Percentiles rank a stretch among this genome's conserved stretches.
Evolutionary conservation across 2,329 filamentous ascomycete genomes (phyloP).

Genomic region (Trichophyton benhamiae): DNA sequence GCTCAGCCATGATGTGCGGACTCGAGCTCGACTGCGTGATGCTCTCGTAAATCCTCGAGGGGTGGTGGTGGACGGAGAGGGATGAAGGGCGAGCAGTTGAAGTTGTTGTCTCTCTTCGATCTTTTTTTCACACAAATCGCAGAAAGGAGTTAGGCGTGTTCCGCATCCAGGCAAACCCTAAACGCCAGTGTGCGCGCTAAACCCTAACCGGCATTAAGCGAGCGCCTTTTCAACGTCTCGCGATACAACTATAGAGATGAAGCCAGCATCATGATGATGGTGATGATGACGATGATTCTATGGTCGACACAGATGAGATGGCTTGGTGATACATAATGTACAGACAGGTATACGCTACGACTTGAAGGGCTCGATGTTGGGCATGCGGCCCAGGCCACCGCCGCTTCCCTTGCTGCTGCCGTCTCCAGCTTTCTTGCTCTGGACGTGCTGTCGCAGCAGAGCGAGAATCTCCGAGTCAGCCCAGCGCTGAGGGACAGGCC

Average conservation of each 20-base stretch:
- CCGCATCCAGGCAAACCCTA: slow-evolving; percentile 29
- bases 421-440: slow-evolving; percentile 47
- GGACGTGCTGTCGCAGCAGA: slow-evolving; percentile 70
- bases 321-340: slow-evolving; percentile 2
- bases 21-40: slow-evolving; percentile 24
- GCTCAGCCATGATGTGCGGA: slow-evolving; percentile 61
- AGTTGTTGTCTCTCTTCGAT: neutral
- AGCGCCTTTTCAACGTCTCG: neutral
- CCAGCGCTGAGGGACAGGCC: slow-evolving; percentile 81
- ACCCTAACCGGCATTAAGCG: slow-evolving; percentile 22
- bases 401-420: slow-evolving; percentile 26
- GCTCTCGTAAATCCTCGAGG: slow-evolving; percentile 23
- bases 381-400: slow-evolving; percentile 37
- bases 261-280: neutral
- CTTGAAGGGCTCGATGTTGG: slow-evolving; percentile 33
- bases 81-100: slow-evolving; percentile 25
- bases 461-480: slow-evolving; percentile 64
- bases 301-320: neutral
- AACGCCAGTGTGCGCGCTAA: slow-evolving; percentile 20
- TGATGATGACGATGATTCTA: neutral
- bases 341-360: slow-evolving; percentile 13
- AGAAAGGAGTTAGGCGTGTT: slow-evolving; percentile 14
- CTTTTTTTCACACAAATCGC: slow-evolving; percentile 26
- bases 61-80: slow-evolving; percentile 22
- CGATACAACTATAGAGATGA: neutral